Conservation (phyloP, 257 asterid genomes). For the Solanum bukasovii region DNA sequence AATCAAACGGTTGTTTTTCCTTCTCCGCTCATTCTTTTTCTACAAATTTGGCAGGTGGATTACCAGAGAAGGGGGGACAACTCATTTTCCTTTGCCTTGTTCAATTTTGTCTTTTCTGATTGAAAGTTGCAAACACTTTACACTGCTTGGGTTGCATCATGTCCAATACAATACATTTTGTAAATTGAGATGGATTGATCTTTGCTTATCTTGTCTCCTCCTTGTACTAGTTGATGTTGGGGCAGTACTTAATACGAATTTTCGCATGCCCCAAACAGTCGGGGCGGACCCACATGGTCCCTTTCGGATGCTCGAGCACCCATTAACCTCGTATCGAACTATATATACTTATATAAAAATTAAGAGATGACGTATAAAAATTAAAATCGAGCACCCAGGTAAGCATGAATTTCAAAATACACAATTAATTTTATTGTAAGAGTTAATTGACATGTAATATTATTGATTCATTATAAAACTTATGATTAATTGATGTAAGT, state of each 20-base stretch:
- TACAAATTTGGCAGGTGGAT: neutral
- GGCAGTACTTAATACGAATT: neutral
- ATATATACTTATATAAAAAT: no score
- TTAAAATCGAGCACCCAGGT: no score
- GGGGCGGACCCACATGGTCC: no score
- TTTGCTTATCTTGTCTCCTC: neutral
- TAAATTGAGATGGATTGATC: neutral
- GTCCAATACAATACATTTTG: neutral
- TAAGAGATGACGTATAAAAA: no score
- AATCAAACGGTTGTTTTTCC: neutral
- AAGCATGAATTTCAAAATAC: no score
- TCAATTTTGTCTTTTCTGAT: neutral
- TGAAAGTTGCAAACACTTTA: neutral
- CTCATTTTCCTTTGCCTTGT: neutral
- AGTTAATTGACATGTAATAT: no score
- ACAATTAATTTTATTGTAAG: no score
- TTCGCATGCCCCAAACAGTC: neutral
- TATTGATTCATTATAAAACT: no score
- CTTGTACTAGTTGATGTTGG: neutral
- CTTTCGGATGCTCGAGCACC: no score
- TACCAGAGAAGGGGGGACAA: neutral
- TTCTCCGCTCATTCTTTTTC: neutral
- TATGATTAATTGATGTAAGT: no score
- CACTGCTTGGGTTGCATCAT: neutral
- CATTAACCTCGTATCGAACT: no score